phyloP scores from a whole-genome alignment of 192 early-diverging fungal genomes.

The Chytriomyces sp. region DNA sequence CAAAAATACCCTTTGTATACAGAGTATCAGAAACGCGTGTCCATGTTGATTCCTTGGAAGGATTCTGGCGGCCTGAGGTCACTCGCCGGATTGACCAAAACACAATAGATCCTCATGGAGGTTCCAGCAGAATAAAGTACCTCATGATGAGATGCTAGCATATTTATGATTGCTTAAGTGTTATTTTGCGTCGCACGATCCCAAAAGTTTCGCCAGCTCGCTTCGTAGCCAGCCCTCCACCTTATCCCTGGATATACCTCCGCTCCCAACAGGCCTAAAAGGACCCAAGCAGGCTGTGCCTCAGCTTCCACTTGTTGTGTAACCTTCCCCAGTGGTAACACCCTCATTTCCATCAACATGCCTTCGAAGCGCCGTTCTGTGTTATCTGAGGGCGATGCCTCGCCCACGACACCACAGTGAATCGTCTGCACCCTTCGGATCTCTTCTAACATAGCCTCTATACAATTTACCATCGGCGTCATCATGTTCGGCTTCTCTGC shows the following conservation, averaged over 20 bases:
- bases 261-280: constrained; percentile 8
- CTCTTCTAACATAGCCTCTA: background rate
- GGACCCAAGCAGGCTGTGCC: background rate
- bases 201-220: constrained; percentile 11
- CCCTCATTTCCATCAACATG: constrained; percentile 4
- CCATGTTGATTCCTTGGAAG: constrained; percentile 16
- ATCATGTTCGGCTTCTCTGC: background rate
- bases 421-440: background rate
- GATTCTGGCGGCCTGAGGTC: background rate
- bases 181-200: background rate
- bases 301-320: background rate
- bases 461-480: background rate
- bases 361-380: background rate
- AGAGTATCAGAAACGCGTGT: constrained; percentile 21
- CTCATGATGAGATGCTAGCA: background rate
- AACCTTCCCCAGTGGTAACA: background rate
- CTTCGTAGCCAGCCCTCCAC: constrained; percentile 18
- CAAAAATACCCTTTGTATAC: constrained; percentile 80
- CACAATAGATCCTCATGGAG: background rate
- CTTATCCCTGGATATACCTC: background rate
- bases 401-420: background rate
- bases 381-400: background rate
- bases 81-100: background rate
- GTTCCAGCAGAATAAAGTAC: background rate
- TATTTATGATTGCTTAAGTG: background rate